Evolutionary conservation across 1,139 yeast species (phyloP), one percentile per base, ranked within the genome.

Genomic region (Wickerhamiella infanticola): DNA sequence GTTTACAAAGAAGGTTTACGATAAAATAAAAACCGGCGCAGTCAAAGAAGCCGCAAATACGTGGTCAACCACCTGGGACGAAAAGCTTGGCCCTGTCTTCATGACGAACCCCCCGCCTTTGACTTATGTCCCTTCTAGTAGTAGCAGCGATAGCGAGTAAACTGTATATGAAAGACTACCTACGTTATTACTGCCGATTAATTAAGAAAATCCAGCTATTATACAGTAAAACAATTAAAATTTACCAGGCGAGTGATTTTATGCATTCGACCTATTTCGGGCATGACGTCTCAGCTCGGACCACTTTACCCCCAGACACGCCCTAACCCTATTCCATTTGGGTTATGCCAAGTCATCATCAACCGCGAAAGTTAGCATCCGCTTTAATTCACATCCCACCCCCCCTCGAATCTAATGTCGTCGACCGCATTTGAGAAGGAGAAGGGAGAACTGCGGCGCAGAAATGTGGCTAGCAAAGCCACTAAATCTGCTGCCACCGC

Each of bases 41-140:
- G 37, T 78, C 48, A 50, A 58, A 24, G 95, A 88, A 60, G 75
- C 94, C 45, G 53, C 67, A 40, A 60, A 64, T 35, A 71, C 84
- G 47, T 90, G 97, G 97, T 75, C 77, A 42, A 66, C 70, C 23
- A 82, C 81, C 57, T 90, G 98, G 98, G 52, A 52, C 24, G 52
- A 48, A 23, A 63, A 62, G 48, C 56, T 66, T 4, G 70, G 69
- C 2, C 69, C 69, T 2, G 52, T 66, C 40, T 66, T 66, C 49
- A 29, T 23, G 41, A n/a, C 26, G 11, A 25, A 13, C 4, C 41
- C 36, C n/a, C 41, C 41, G 6, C 35, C 41, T 13, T 23, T 27
- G 25, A 29, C 35, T 27, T 29, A 27, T 5, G 41, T n/a, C 11
- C 29, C 41, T 53, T 48, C 35, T 35, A 44, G 27, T 27, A 24